A percentile compares a stretch with the other conserved stretches of the same genome.
Evolutionary conservation across 2,329 filamentous ascomycete species (phyloP).

Genomic region (Colletotrichum sojae): DNA sequence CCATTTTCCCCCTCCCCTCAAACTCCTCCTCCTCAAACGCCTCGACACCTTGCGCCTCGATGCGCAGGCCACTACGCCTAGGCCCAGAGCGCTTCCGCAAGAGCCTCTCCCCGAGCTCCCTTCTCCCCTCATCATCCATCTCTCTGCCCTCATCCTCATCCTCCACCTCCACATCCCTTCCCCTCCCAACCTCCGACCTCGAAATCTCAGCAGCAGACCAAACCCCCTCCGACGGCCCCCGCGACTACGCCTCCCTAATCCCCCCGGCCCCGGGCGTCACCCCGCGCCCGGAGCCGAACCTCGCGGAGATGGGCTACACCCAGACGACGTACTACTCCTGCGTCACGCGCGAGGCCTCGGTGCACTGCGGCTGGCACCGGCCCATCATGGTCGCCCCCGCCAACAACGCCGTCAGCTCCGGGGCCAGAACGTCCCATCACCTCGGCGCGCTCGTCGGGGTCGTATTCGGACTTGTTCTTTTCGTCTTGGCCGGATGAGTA

Average conservation of each 20-base stretch:
- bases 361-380: slow-evolving; percentile 42
- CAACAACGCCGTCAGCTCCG: not conserved
- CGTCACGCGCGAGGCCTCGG: slow-evolving; percentile 32
- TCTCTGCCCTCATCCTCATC: not conserved
- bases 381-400: slow-evolving; percentile 36
- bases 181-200: not conserved
- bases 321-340: slow-evolving; percentile 41
- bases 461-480: not conserved
- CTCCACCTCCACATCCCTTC: not conserved
- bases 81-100: slow-evolving; percentile 33
- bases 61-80: slow-evolving; percentile 27
- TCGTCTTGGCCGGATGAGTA: no score
- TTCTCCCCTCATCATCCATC: slow-evolving; percentile 4
- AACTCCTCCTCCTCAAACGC: slow-evolving; percentile 31
- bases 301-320: slow-evolving; percentile 38
- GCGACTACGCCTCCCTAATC: slow-evolving; percentile 41
- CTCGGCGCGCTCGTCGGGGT: not conserved
- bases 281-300: slow-evolving; percentile 39
- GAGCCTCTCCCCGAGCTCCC: not conserved
- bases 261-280: slow-evolving; percentile 38
- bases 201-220: slow-evolving; percentile 13
- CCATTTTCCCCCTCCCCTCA: slow-evolving; percentile 4
- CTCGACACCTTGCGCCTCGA: slow-evolving; percentile 21
- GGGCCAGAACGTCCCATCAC: not conserved
- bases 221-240: slow-evolving; percentile 30